phyloP scores from a whole-genome alignment of 2,329 filamentous ascomycete species.

The Emmonsiellopsis sp. region DNA sequence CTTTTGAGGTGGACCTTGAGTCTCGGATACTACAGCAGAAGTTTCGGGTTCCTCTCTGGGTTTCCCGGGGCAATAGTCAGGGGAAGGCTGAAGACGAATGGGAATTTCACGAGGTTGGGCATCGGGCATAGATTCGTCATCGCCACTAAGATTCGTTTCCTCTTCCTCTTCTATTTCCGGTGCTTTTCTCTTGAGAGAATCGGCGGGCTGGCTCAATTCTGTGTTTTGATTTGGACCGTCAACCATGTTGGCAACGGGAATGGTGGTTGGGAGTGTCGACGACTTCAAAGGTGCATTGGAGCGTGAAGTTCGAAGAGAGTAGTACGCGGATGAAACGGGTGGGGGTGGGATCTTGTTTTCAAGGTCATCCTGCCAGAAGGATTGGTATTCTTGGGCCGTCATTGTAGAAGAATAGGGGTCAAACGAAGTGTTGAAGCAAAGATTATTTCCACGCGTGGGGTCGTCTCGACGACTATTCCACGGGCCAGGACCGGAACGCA shows the following conservation, averaged over 20 bases:
- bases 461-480: background rate
- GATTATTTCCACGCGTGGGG: background rate
- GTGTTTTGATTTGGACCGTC: background rate
- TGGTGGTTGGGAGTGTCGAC: background rate
- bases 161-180: background rate
- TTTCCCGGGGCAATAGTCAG: too few relatives aligned
- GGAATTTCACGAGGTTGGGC: background rate
- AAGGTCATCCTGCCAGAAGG: too few relatives aligned
- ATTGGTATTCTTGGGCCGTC: too few relatives aligned
- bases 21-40: background rate
- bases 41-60: background rate
- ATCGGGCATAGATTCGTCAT: background rate
- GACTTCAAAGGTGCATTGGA: too few relatives aligned
- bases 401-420: too few relatives aligned
- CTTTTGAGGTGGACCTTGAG: background rate
- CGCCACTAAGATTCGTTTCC: background rate
- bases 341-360: too few relatives aligned
- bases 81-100: background rate
- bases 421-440: too few relatives aligned
- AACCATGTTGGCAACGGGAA: background rate
- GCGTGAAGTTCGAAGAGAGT: too few relatives aligned
- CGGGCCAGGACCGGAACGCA: background rate
- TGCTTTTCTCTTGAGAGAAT: constrained; percentile 2
- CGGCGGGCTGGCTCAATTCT: background rate
- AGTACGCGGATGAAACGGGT: too few relatives aligned